Evolutionary conservation across 192 early-diverging fungal genomes (phyloP), one percentile per base, ranked within the genome.

Genomic region (Obelidium mucronatum): DNA sequence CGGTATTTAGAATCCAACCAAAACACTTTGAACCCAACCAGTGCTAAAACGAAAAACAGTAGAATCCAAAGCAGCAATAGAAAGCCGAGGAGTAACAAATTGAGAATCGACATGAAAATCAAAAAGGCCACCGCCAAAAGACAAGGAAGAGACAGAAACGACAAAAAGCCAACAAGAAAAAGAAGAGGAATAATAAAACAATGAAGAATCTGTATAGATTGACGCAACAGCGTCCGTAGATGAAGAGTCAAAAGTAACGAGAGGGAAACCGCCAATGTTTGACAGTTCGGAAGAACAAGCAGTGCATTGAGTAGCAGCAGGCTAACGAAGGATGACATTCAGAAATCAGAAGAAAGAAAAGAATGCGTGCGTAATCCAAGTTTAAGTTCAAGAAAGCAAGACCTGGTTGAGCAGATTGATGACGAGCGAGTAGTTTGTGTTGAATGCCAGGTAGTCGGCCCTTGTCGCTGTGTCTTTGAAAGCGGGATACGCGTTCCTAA

Each of bases 21-120:
- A 22, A 52, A 68, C 67, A 52, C 31, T 26, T 6, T 39, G 17
- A 22, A 68, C 67, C 67, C 67, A 68, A 26, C 67, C 67, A 44
- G 52, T 54, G 17, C 19, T 26, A 31, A 68, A 44, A 17, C 15
- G 13, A 36, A 68, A 68, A 13, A 44, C 22, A 19, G 22, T 44
- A 24, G 17, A 26, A 59, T 35, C 51, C 5, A 72, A 35, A 19
- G 15, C 54, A 40, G 19, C 33, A 28, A 37, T 31, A 5, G 62
- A 13, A 8, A 64, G 36, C 24, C 39, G 22, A 6, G 6, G 36
- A 5, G 62, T 64, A 33, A 13, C 5, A 35, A 8, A 31, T n/a
- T 24, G 13, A 22, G 28, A 6, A 24, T 64, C 62, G 15, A 64
- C 62, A 35, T 64, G 17, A 24, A 64, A 64, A 19, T 6, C 28